A percentile compares a stretch with the other conserved stretches of the same genome.
phyloP scores from a whole-genome alignment of 1,284 basidiomycete species.

The Porogramme epimiltina region DNA sequence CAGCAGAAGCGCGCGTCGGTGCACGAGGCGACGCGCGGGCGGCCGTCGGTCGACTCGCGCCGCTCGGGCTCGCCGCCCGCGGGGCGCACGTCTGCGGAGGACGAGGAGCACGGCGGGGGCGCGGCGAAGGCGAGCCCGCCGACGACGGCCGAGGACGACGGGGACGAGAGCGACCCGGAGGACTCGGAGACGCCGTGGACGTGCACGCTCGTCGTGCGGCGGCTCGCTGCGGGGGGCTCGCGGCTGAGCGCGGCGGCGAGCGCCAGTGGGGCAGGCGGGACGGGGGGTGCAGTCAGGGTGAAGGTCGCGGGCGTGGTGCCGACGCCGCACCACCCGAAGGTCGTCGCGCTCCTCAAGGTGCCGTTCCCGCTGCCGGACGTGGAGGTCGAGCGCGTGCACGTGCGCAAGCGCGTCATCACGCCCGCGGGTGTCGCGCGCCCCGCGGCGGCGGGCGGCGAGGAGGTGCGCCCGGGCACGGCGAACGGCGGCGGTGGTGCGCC shows the following conservation, averaged over 20 bases:
- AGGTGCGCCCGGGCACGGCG: slow-evolving; percentile 10
- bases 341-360: slow-evolving; percentile 88
- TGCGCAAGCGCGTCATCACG: slow-evolving; percentile 52
- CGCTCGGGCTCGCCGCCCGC: slow-evolving; percentile 25
- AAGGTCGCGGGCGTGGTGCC: slow-evolving; percentile 85
- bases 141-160: slow-evolving; percentile 39
- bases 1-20: slow-evolving; percentile 17
- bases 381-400: slow-evolving; percentile 58
- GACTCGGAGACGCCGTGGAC: slow-evolving; percentile 96
- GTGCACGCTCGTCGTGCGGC: slow-evolving; percentile 67
- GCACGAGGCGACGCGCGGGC: not conserved
- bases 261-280: not conserved
- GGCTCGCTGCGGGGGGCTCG: slow-evolving; percentile 18
- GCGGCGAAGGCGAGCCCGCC: slow-evolving; percentile 16
- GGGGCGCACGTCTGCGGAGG: slow-evolving; percentile 18
- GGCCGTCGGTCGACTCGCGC: slow-evolving; percentile 24
- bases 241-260: slow-evolving; percentile 9
- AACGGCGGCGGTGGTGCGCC: slow-evolving; percentile 7
- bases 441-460: slow-evolving; percentile 15
- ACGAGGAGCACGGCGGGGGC: slow-evolving; percentile 22
- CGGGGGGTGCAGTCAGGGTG: slow-evolving; percentile 29
- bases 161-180: slow-evolving; percentile 86
- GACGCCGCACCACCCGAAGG: slow-evolving; percentile 95
- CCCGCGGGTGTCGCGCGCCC: slow-evolving; percentile 46
- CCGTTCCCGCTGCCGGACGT: slow-evolving; percentile 85